phyloP scores from a whole-genome alignment of 2,329 filamentous ascomycete species.

The Diplocarpon rosae region DNA sequence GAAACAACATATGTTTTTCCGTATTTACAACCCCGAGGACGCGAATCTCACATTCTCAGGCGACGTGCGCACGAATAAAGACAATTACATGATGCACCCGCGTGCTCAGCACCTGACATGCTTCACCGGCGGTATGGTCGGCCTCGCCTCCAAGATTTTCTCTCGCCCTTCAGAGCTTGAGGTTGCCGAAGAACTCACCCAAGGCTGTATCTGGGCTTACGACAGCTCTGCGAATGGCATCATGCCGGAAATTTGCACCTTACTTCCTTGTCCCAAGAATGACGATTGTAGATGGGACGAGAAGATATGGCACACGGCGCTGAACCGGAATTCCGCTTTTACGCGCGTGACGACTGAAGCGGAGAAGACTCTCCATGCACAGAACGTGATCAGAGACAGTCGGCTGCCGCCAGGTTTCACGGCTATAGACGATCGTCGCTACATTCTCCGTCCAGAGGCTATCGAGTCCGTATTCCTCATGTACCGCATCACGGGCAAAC shows the following conservation, averaged over 20 bases:
- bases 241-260: constrained; percentile 47
- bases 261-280: constrained; percentile 19
- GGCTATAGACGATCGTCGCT: constrained; percentile 26
- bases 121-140: constrained; percentile 62
- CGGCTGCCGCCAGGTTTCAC: constrained; percentile 18
- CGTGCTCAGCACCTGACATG: constrained; percentile 56
- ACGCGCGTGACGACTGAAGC: constrained; percentile 37
- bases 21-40: constrained; percentile 31
- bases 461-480: constrained; percentile 59
- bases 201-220: constrained; percentile 55
- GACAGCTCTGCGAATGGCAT: constrained; percentile 43
- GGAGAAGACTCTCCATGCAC: constrained; percentile 1
- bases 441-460: constrained; percentile 50
- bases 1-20: constrained; percentile 34
- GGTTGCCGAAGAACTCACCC: constrained; percentile 45
- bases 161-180: constrained; percentile 40
- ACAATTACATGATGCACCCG: constrained; percentile 30
- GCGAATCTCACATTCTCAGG: constrained; percentile 37
- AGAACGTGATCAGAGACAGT: constrained; percentile 10
- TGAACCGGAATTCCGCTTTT: constrained; percentile 30
- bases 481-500: constrained; percentile 27
- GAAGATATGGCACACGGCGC: constrained; percentile 39
- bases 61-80: constrained; percentile 33
- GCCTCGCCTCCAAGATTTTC: constrained; percentile 53
- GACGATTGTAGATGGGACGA: constrained; percentile 21